phyloP scores from a whole-genome alignment of 257 asterid genomes.

The Solanum ahanhuiri region DNA sequence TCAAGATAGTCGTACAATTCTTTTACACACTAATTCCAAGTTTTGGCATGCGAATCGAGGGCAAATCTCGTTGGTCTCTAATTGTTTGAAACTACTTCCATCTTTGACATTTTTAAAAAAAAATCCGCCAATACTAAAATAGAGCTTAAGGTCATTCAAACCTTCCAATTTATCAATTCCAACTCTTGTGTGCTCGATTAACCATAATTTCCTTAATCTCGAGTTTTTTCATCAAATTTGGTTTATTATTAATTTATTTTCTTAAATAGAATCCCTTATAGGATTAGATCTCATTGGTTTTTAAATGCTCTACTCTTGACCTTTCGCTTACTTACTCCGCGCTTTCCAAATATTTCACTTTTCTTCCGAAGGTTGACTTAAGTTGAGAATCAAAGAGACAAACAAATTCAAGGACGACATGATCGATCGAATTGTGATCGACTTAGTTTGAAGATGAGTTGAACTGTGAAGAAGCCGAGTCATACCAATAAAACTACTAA shows the following conservation, averaged over 20 bases:
- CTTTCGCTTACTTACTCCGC: not conserved
- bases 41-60: not conserved
- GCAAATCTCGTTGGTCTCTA: not conserved
- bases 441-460: not conserved
- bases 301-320: not conserved
- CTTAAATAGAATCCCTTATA: not conserved
- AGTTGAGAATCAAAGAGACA: not conserved
- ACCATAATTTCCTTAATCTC: not conserved
- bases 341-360: too few relatives aligned
- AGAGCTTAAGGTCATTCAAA: not conserved
- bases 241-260: too few relatives aligned
- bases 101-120: accelerated
- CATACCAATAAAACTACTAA: too few relatives aligned
- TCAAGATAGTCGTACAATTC: not conserved
- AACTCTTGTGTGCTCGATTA: not conserved
- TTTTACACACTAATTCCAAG: not conserved
- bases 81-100: not conserved
- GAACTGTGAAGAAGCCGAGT: not conserved
- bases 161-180: not conserved
- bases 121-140: not conserved
- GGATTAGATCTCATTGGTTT: not conserved
- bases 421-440: not conserved
- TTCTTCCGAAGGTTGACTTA: not conserved
- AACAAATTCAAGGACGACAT: not conserved
- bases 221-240: not conserved